Evolutionary conservation across 192 early-diverging fungal species (phyloP), one percentile per base, ranked within the genome.

Genomic region (Coemansia sp.): DNA sequence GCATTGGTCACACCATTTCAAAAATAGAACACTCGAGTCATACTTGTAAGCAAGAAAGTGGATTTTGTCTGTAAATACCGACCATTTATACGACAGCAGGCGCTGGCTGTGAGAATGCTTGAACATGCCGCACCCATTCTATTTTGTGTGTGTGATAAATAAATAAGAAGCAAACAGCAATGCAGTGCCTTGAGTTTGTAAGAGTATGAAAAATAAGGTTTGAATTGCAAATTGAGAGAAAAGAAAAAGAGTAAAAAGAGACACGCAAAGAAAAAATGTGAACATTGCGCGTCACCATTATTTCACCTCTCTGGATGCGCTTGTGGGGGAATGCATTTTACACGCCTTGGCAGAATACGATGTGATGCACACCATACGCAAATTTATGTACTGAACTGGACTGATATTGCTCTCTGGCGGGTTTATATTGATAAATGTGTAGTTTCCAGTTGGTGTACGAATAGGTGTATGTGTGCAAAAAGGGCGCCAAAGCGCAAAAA

Each of bases 41-140:
- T 39, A 42, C 23, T 55, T 55, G 40, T 21, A 24, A 40, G 34
- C 40, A 39, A 40, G 17, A 24, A 15, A 4, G n/a, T n/a, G n/a
- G n/a, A n/a, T n/a, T 18, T 24, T 45, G n/a, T 57, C 24, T 43
- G 43, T 52, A 48, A 41, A 44, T 30, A 64, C 22, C 61, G 58
- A 66, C 69, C 63, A 61, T 64, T 30, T 50, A 47, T 34, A 40
- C 64, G 57, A 48, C 63, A 72, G 59, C 63, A 66, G 18, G 53
- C 18, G 30, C 48, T 52, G 40, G 45, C 4, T 14, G 48, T 44
- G 48, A 57, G 37, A 49, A 72, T 61, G 64, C 64, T 72, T 17
- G 69, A 72, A 55, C 69, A 72, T 47, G 69, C 57, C 10, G 65
- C 57, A 14, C 65, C 71, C 65, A 73, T 67, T 62, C 53, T 49